phyloP scores from a whole-genome alignment of 305 asterid species.

The Rubia occidens region DNA sequence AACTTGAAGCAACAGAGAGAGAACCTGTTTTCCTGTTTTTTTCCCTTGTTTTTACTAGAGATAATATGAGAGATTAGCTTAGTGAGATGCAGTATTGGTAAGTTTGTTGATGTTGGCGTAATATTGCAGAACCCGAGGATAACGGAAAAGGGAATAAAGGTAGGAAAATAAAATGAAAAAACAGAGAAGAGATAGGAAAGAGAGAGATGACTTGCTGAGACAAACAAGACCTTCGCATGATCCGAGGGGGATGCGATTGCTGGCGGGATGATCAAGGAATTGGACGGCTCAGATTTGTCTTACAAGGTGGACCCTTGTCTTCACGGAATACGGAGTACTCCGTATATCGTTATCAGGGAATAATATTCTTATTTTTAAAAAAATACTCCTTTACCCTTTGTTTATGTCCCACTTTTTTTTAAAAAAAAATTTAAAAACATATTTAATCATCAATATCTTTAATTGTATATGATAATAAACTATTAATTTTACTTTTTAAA shows the following conservation, averaged over 20 bases:
- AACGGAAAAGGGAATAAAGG: neutral
- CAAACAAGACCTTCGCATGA: neutral
- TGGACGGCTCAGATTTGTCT: constrained; percentile 29
- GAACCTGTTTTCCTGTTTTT: neutral
- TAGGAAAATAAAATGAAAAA: neutral
- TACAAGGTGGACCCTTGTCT: constrained; percentile 13
- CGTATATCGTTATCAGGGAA: neutral
- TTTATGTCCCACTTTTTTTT: too few species aligned
- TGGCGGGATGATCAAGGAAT: constrained; percentile 18
- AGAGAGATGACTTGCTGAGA: neutral
- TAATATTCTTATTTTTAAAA: neutral
- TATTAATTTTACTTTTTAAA: too few species aligned
- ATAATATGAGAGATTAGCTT: neutral
- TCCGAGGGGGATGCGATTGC: neutral
- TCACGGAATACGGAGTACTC: neutral
- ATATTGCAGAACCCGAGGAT: constrained; percentile 11
- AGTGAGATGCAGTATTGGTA: neutral
- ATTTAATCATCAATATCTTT: too few species aligned
- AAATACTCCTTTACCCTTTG: too few species aligned
- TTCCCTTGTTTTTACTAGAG: neutral
- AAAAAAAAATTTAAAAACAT: too few species aligned
- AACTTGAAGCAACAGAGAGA: neutral
- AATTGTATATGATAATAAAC: too few species aligned
- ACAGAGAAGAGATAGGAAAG: neutral
- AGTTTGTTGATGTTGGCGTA: neutral